phyloP scores from a whole-genome alignment of 108 stramenopile species.

The Cyclotella atomus region DNA sequence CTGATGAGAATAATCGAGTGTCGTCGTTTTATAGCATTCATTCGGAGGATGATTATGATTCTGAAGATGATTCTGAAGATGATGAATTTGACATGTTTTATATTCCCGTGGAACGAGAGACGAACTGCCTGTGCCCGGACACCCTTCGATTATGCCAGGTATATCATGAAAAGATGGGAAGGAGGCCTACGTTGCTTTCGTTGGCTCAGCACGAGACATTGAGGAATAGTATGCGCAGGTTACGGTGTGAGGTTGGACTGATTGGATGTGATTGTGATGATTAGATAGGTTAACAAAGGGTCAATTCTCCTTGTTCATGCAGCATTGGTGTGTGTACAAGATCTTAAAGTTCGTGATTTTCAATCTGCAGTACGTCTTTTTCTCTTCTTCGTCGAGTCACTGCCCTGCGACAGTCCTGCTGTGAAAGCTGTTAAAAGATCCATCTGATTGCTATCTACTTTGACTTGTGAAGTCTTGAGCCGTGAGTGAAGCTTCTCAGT shows the following conservation, averaged over 20 bases:
- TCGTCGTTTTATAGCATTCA: conserved; percentile 21
- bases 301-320: too few relatives aligned
- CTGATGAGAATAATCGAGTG: conserved; percentile 15
- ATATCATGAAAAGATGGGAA: background rate
- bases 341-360: too few relatives aligned
- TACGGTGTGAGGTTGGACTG: conserved; percentile 6
- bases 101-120: conserved; percentile 1
- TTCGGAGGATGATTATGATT: conserved; percentile 5
- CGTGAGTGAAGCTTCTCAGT: conserved; percentile 47
- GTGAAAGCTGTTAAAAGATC: conserved; percentile 36
- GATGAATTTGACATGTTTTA: conserved; percentile 17
- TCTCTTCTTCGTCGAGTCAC: background rate
- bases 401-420: background rate
- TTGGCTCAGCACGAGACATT: background rate
- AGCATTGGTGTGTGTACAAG: too few relatives aligned
- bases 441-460: conserved; percentile 13
- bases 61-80: conserved; percentile 16
- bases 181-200: background rate
- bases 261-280: background rate
- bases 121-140: background rate
- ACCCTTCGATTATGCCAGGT: background rate
- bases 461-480: conserved; percentile 15
- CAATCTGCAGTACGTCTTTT: conserved; percentile 8
- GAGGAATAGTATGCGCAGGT: background rate
- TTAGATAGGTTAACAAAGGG: too few relatives aligned